A percentile compares a stretch with the other conserved stretches of the same genome.
Conservation (phyloP, 208 protist species). For the Leishmania turanica region DNA sequence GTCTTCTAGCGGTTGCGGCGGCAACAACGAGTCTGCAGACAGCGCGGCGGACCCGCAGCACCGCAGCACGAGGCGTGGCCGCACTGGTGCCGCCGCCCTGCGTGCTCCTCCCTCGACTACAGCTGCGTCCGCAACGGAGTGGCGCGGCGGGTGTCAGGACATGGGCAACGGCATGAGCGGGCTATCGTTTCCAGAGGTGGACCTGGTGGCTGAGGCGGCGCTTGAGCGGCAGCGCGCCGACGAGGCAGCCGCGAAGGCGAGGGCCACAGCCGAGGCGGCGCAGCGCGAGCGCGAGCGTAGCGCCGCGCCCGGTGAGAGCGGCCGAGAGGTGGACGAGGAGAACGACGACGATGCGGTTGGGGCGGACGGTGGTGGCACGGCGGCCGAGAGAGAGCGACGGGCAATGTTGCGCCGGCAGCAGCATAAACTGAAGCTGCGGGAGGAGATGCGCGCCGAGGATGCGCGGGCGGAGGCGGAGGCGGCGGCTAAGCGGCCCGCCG, state of each 20-base stretch:
- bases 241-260: slow-evolving; percentile 13
- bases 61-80: neutral
- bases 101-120: neutral
- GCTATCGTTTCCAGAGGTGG: slow-evolving; percentile 73
- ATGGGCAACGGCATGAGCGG: slow-evolving; percentile 70
- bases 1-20: neutral
- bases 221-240: slow-evolving; percentile 16
- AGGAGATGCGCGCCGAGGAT: slow-evolving; percentile 21
- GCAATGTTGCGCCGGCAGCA: slow-evolving; percentile 17
- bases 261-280: slow-evolving; percentile 10
- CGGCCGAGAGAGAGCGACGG: neutral
- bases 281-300: slow-evolving; percentile 2
- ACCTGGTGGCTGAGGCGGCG: slow-evolving; percentile 39
- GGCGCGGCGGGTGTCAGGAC: slow-evolving; percentile 52
- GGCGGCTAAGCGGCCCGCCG: neutral
- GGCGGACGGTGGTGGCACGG: neutral
- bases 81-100: neutral
- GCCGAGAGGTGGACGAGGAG: neutral
- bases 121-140: slow-evolving; percentile 2
- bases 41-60: neutral
- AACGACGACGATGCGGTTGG: neutral
- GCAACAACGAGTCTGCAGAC: neutral
- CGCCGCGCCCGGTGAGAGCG: neutral
- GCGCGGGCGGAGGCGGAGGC: slow-evolving; percentile 3
- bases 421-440: slow-evolving; percentile 15